Evolutionary conservation across 2,329 filamentous ascomycete genomes (phyloP).

Genomic region (Rhynchosporium secalis): DNA sequence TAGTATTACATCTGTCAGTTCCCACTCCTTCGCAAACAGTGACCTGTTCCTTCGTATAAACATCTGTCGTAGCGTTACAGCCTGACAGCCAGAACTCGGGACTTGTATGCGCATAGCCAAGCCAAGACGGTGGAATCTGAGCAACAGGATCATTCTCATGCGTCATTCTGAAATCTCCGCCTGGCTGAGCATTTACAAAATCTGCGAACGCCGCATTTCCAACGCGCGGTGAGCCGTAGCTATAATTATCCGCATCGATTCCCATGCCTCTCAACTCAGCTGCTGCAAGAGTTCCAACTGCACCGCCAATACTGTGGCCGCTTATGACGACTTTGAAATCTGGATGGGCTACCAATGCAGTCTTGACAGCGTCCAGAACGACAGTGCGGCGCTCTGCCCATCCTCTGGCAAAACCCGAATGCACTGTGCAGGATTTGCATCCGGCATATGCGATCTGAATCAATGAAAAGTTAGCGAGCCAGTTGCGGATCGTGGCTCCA

Average conservation of each 20-base stretch:
- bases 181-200: slow-evolving; percentile 37
- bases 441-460: slow-evolving; percentile 7
- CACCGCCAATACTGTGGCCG: slow-evolving; percentile 39
- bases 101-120: slow-evolving; percentile 64
- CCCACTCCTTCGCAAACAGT: slow-evolving; percentile 50
- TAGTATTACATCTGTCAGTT: slow-evolving; percentile 54
- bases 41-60: slow-evolving; percentile 46
- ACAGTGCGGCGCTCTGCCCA: slow-evolving; percentile 27
- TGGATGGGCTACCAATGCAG: slow-evolving; percentile 25
- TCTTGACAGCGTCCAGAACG: slow-evolving; percentile 28
- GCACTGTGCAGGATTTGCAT: slow-evolving; percentile 26
- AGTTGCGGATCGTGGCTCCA: slow-evolving; percentile 21
- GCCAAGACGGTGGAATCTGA: slow-evolving; percentile 59
- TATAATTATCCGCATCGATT: slow-evolving; percentile 28
- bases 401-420: slow-evolving; percentile 32
- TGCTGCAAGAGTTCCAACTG: slow-evolving; percentile 36
- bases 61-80: slow-evolving; percentile 39
- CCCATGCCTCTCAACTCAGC: slow-evolving; percentile 31
- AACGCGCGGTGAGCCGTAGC: slow-evolving; percentile 38
- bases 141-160: slow-evolving; percentile 69
- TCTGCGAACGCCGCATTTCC: slow-evolving; percentile 35
- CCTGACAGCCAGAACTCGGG: slow-evolving; percentile 66
- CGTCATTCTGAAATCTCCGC: slow-evolving; percentile 60
- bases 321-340: slow-evolving; percentile 34
- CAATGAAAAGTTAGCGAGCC: slow-evolving; percentile 24